Base-by-base conservation (phyloP, 495 filamentous ascomycete species). In the Neurospora tetrasperma region DNA sequence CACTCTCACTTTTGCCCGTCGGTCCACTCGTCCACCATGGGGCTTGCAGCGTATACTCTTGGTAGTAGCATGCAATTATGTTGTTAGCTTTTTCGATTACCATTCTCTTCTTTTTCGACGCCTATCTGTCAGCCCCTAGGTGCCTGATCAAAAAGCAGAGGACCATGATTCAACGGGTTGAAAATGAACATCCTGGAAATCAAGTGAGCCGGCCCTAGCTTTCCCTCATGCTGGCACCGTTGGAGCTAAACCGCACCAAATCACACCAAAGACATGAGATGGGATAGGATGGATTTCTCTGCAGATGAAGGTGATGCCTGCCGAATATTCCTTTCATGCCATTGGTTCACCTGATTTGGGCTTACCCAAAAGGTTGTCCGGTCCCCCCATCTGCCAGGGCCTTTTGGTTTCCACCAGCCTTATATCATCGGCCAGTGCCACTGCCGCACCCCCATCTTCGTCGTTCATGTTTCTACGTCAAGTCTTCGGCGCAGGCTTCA, bases 361-460 rank as follows among this genome's bases (percentile, higher is more conserved):
- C 70, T 62, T 44, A 44, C 16, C 46, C 54, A 62, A 48, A 59
- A 44, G 71, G 42, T 54, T 54, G 44, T 42, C 70, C 23, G 46
- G 38, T 35, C 42, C 68, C 66, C 71, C 54, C 41, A 66, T 31
- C 54, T 69, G 38, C 18, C 62, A 62, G 42, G 71, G 41, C 48
- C 66, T 66, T 8, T 42, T 42, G 31, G 27, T 62, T 62, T 27
- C 27, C 54, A 35, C 46, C 77, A 73, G 75, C 75, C 74, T 74
- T 80, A 80, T 80, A 80, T 79, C 72, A 74, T 71, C 73, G 73
- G 75, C 72, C 62, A 70, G 74, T 75, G 71, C 76, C 76, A 75
- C 75, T 66, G 54, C 54, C 66, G 72, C 18, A 71, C 59, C 42
- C 42, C 42, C 70, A 69, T 48, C 71, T 42, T 38, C n/a, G 62